Base-by-base conservation (phyloP, 805 yeast species). In the Cyberlindnera veronae region DNA sequence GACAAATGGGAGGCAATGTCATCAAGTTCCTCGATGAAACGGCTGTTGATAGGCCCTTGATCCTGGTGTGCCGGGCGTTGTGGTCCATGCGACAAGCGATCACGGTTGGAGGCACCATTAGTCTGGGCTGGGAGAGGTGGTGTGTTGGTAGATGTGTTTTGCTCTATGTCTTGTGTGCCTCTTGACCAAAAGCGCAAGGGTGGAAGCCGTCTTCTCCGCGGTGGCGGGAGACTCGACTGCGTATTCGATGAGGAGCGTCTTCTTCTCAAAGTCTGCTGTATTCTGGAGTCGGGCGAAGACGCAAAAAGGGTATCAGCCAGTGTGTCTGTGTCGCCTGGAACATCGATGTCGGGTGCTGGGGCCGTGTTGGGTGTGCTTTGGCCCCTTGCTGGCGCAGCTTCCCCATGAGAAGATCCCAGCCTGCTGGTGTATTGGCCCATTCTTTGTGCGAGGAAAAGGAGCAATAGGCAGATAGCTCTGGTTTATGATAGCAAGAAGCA, bases 181-280 rank as follows among this genome's bases (percentile, higher is more conserved):
- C 49, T 34, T 5, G 26, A 23, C 57, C 53, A 52, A 27, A 52
- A 41, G 20, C 57, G 24, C 29, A 48, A 21, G 13, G 39, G 28
- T 2, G 48, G 51, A 6, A 53, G 23, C 13, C 59, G 32, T 42
- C 58, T 52, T 39, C 60, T 46, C 26, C 53, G 46, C 6, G 50
- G n/a, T 1, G 57, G 49, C 1, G 57, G 54, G 3, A 42, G 36
- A 4, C 26, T 17, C 1, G 50, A 10, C 42, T 40, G 33, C 22
- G 45, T 23, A 41, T 36, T n/a, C 6, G 46, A 32, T 11, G 58
- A 51, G 1, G 60, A 53, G 4, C 54, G 48, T 34, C 60, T 46
- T 45, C 60, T 46, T 42, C 57, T 49, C 16, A 51, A 32, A 12
- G 19, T 36, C n/a, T 36, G 38, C 5, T 34, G 41, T 20, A 24